phyloP scores from a whole-genome alignment of 2,329 filamentous ascomycete genomes.

The Stagonosporopsis rhizophila region DNA sequence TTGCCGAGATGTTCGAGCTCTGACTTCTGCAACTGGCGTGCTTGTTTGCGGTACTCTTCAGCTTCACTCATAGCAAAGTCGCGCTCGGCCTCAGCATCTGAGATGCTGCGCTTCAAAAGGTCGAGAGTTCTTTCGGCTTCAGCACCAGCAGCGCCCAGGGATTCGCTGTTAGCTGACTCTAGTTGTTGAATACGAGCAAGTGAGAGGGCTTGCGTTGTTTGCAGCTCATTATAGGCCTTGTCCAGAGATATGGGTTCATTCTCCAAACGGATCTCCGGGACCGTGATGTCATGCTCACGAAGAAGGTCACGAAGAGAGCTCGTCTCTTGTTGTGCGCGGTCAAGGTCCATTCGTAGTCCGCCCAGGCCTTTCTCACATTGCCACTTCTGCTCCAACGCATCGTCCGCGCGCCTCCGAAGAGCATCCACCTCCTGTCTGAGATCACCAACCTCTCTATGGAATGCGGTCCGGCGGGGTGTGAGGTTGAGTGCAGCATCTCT shows the following conservation, averaged over 20 bases:
- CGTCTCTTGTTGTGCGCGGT: conserved; percentile 93
- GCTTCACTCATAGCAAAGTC: conserved; percentile 74
- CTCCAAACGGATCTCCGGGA: conserved; percentile 65
- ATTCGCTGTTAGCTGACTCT: conserved; percentile 59
- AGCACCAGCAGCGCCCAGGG: conserved; percentile 42
- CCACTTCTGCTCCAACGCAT: conserved; percentile 95
- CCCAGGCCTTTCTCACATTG: conserved; percentile 89
- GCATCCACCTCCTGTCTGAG: conserved; percentile 85
- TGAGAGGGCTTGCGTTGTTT: conserved; percentile 72
- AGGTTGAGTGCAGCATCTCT: conserved; percentile 74
- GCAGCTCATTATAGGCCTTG: conserved; percentile 76
- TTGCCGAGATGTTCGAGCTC: conserved; percentile 65
- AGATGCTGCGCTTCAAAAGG: conserved; percentile 72
- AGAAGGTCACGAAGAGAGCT: conserved; percentile 79
- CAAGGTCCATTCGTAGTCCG: conserved; percentile 94
- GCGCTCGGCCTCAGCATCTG: conserved; percentile 73
- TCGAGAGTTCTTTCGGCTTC: conserved; percentile 69
- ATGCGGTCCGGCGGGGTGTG: conserved; percentile 77
- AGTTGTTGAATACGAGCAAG: conserved; percentile 71
- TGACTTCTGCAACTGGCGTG: conserved; percentile 63
- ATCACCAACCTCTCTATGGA: conserved; percentile 80
- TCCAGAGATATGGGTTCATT: conserved; percentile 72
- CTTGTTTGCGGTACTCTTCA: conserved; percentile 66
- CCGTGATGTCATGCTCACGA: conserved; percentile 80
- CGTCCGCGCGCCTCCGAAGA: conserved; percentile 85